Base-by-base conservation (phyloP, 1,284 basidiomycete species). In the Trichosporon sp. region DNA sequence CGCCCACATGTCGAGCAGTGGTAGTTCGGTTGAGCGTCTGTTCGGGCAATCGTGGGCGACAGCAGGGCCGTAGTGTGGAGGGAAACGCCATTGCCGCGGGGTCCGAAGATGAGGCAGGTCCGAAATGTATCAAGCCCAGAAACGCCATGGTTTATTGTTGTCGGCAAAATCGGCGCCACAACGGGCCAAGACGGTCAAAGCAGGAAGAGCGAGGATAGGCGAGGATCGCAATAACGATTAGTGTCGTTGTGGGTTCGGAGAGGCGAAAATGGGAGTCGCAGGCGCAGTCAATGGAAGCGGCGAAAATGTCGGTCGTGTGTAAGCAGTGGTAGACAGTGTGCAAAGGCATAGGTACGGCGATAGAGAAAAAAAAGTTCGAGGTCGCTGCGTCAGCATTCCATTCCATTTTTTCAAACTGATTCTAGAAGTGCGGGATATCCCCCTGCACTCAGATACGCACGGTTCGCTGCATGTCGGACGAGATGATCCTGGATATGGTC, bases 391-490 rank as follows among this genome's bases (percentile, higher is more conserved):
- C 32, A 57, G 33, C 33, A 33, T 36, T 23, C 31, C 56, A 57
- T 57, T 33, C 56, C 25, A 54, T 14, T 29, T 54, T 54, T 54
- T 54, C 10, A 25, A n/a, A n/a, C n/a, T n/a, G n/a, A n/a, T n/a
- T n/a, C 25, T 16, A 29, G 49, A 54, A 16, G 29, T 16, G 13
- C 13, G 13, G 49, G 25, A 54, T 54, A 31, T 31, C 49, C 49
- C n/a, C n/a, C n/a, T n/a, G n/a, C 25, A 9, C 29, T 19, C 19
- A 40, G 25, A 11, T 34, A 72, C 73, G 63, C 56, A 78, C 76
- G 76, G 68, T 78, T 78, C 13, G 71, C 71, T 49, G 73, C 71
- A 65, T 78, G 75, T 33, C 76, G 69, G 7, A 73, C 61, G 1
- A 77, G 66, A 58, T 78, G 76, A 62, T 78, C 75, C 76, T 78